Percentiles rank a stretch among this genome's conserved stretches.
Evolutionary conservation across 352 stramenopile genomes (phyloP).

Genomic region (Pythium scleroteichum): DNA sequence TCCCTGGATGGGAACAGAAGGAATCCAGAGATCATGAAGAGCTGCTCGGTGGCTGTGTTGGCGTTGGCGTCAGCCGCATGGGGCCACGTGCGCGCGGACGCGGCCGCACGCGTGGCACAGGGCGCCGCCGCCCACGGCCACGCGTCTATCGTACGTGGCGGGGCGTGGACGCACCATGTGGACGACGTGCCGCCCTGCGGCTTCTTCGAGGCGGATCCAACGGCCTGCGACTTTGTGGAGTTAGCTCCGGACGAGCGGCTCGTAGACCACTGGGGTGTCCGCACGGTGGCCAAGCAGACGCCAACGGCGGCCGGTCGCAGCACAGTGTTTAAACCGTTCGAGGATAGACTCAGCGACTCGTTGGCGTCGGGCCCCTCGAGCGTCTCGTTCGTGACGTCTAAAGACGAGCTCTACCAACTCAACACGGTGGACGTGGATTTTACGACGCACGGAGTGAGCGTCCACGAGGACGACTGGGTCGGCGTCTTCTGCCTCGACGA

Average conservation of each 20-base stretch:
- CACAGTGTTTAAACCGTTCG: slow-evolving; percentile 5
- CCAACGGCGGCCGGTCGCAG: background rate
- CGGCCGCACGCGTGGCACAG: too few relatives aligned
- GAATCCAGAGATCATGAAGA: too few relatives aligned
- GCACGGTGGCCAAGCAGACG: background rate
- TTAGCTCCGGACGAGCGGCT: background rate
- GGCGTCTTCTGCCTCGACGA: slow-evolving; percentile 20
- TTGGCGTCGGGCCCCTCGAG: background rate
- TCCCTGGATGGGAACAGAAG: too few relatives aligned
- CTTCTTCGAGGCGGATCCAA: background rate
- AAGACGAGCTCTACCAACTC: slow-evolving; percentile 13
- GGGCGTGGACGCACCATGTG: background rate
- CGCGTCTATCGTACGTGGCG: too few relatives aligned
- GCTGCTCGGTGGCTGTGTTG: too few relatives aligned
- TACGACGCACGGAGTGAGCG: background rate
- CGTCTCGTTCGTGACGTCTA: slow-evolving; percentile 19
- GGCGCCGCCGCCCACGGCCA: too few relatives aligned
- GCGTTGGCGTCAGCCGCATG: too few relatives aligned
- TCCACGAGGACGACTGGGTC: slow-evolving; percentile 16
- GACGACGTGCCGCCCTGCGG: background rate
- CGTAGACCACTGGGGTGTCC: background rate
- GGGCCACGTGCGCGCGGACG: too few relatives aligned
- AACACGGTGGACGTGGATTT: slow-evolving; percentile 21
- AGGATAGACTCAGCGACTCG: background rate
- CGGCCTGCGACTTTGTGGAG: background rate